These are phyloP conservation scores for Glycine latifolia DNA, from an alignment of 306 rosid species.

Conservation along the genomic window DNA sequence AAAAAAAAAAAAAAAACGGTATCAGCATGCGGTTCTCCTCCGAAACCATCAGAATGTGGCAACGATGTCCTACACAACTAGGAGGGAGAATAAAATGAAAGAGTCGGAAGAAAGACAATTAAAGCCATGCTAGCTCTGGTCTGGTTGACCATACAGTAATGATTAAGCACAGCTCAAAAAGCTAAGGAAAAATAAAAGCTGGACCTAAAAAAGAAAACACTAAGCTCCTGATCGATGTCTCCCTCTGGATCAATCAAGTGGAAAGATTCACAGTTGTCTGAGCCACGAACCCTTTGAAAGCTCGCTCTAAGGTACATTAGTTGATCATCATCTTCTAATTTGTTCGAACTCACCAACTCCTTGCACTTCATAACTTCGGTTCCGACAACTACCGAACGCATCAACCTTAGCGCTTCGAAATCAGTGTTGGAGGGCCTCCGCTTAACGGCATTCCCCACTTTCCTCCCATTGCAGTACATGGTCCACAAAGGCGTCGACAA, in stretches of 20 bases:
- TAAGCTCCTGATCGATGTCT: conserved; percentile 71
- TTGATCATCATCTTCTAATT: background rate
- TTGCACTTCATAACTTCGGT: conserved; percentile 56
- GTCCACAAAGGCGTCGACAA: conserved; percentile 75
- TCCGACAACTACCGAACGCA: conserved; percentile 67
- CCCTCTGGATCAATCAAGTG: conserved; percentile 83
- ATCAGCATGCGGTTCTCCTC: background rate
- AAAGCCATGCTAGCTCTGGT: conserved; percentile 1
- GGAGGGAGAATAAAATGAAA: background rate
- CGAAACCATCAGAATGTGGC: background rate
- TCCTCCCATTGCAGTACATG: conserved; percentile 74
- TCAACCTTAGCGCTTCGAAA: conserved; percentile 55
- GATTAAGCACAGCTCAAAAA: background rate
- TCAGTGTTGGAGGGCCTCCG: conserved; percentile 55
- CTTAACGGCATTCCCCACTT: conserved; percentile 71
- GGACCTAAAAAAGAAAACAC: conserved; percentile 79
- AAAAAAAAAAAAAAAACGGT: background rate
- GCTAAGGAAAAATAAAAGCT: no score
- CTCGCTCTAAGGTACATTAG: conserved; percentile 76
- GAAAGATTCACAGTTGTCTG: conserved; percentile 70
- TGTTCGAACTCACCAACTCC: no score
- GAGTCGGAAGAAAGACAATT: background rate
- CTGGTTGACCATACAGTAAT: background rate
- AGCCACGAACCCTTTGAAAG: conserved; percentile 77
- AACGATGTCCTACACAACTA: no score